These are phyloP conservation scores for Venturia carpophila DNA, from an alignment of 2,329 filamentous ascomycete species.

Conservation along the genomic window DNA sequence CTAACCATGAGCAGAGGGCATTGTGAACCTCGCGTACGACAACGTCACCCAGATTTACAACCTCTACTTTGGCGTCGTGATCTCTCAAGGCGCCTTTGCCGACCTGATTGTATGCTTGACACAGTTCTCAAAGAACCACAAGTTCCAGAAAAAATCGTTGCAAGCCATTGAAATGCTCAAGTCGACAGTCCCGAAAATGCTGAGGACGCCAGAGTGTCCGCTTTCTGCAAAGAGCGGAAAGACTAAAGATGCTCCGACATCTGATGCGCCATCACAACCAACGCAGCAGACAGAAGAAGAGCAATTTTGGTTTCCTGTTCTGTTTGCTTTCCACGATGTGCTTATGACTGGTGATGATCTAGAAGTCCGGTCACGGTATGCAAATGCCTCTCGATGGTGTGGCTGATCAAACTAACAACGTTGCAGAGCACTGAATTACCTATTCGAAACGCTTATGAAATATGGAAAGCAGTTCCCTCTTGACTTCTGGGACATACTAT, in stretches of 20 bases:
- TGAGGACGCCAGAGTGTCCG: slow-evolving; percentile 90
- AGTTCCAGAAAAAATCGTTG: slow-evolving; percentile 96
- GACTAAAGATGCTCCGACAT: slow-evolving; percentile 19
- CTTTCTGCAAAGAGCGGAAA: slow-evolving; percentile 52
- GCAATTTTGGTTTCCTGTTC: slow-evolving; percentile 95
- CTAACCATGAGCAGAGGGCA: slow-evolving; percentile 54
- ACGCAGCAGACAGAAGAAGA: slow-evolving; percentile 86
- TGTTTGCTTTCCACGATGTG: slow-evolving; percentile 98
- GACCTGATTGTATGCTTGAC: slow-evolving; percentile 94
- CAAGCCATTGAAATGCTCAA: slow-evolving; percentile 94
- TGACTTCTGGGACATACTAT: slow-evolving; percentile 97
- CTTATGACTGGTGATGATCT: slow-evolving; percentile 98
- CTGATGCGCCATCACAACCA: slow-evolving; percentile 48
- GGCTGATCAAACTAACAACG: slow-evolving; percentile 14
- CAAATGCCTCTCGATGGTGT: background rate
- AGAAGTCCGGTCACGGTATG: slow-evolving; percentile 69
- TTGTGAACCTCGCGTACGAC: slow-evolving; percentile 94
- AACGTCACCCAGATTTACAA: slow-evolving; percentile 95
- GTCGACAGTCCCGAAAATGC: slow-evolving; percentile 87
- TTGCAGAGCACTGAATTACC: slow-evolving; percentile 74
- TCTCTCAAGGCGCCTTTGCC: slow-evolving; percentile 92
- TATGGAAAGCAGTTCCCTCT: slow-evolving; percentile 87
- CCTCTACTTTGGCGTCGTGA: slow-evolving; percentile 88
- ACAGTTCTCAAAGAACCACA: slow-evolving; percentile 97
- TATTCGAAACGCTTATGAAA: slow-evolving; percentile 85